Base-by-base conservation (phyloP, 2,329 filamentous ascomycete species). In the Epicoccum sorghinum region DNA sequence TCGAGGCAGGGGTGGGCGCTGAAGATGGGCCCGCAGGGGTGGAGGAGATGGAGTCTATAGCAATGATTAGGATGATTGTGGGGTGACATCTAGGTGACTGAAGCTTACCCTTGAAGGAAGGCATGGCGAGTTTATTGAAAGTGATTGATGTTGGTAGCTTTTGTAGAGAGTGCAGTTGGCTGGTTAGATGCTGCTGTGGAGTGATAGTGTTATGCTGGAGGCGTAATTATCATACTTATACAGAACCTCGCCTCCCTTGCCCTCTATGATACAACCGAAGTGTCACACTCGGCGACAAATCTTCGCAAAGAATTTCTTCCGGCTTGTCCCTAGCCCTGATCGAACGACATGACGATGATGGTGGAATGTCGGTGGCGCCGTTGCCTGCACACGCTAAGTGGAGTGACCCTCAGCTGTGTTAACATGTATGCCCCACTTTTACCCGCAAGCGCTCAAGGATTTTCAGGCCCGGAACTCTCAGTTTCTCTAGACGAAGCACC, bases 371-470 rank as follows among this genome's bases (percentile, higher is more conserved):
- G 47, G 59, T 64, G 61, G 58, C 60, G 61, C 58, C 51, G 54
- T 60, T 59, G 60, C 56, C 61, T 61, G 53, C 55, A 37, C 6
- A 35, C 55, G 46, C 54, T 45, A 47, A 56, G 59, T 67, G 60
- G 59, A 55, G 52, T 67, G 65, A 66, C 18, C 18, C 18, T 18
- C 18, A 18, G 18, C 18, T 18, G 18, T 51, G 47, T 51, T 55
- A 63, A 64, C 61, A 57, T 57, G 55, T 55, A n/a, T 24, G 57
- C 36, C 32, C 65, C 65, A 66, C 60, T 65, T 37, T 66, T 66
- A 67, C 44, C 65, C 65, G 60, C 49, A 57, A 58, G 55, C 43
- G 55, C 52, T 52, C 52, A 57, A 60, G 60, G 65, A 64, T 66
- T 66, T 66, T 57, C 61, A 64, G 62, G 60, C 49, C 63, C 53